Evolutionary conservation across 768 basidiomycete species (phyloP).

Genomic region (Vararia minispora): DNA sequence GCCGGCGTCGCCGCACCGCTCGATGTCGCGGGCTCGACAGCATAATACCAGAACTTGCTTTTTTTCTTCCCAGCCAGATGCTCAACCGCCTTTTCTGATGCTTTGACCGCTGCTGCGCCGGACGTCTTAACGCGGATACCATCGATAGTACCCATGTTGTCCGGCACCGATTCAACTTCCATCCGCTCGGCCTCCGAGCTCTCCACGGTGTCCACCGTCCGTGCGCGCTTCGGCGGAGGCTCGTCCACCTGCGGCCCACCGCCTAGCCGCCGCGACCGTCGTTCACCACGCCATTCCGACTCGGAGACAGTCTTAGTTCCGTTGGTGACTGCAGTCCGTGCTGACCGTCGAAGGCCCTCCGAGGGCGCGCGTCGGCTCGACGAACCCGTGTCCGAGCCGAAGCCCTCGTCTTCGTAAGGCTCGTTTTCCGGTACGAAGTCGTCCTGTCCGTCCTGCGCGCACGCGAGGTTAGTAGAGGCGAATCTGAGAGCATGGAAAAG

Average conservation of each 20-base stretch:
- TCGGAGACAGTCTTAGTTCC: constrained; percentile 34
- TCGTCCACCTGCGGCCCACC: constrained; percentile 38
- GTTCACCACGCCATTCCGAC: constrained; percentile 63
- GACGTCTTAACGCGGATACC: constrained; percentile 39
- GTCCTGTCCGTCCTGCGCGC: constrained; percentile 28
- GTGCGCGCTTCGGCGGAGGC: constrained; percentile 55
- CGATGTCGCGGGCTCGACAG: constrained; percentile 57
- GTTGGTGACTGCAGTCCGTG: constrained; percentile 27
- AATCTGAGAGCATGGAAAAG: constrained; percentile 14
- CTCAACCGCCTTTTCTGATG: constrained; percentile 65
- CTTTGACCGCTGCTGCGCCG: constrained; percentile 57
- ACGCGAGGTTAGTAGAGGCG: constrained; percentile 16
- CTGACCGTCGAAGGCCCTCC: constrained; percentile 27
- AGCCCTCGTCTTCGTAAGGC: constrained; percentile 33
- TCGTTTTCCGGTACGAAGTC: too few relatives aligned
- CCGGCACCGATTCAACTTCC: constrained; percentile 13
- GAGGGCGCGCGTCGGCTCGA: constrained; percentile 7
- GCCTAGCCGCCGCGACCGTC: constrained; percentile 58
- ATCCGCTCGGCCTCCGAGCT: constrained; percentile 18
- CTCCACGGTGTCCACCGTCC: constrained; percentile 51
- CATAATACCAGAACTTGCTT: constrained; percentile 85
- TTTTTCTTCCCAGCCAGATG: constrained; percentile 71
- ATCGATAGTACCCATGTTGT: too few relatives aligned
- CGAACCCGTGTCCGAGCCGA: constrained; percentile 13
- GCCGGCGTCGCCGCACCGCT: background rate